phyloP scores from a whole-genome alignment of 106 monocot genomes.

The Apostasia shenzhenica region DNA sequence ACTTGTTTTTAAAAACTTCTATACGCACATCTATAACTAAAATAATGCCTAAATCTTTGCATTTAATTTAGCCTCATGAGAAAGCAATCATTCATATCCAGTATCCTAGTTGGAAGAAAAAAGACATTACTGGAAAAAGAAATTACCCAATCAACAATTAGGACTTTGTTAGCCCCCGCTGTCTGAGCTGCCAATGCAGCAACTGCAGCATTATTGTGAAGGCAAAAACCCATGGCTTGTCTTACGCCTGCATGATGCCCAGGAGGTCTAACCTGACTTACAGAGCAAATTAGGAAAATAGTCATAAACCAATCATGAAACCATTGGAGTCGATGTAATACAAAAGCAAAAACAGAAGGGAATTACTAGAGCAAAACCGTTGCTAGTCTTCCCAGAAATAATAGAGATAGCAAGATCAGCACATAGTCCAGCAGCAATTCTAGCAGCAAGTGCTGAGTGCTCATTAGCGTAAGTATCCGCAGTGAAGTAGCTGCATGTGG shows the following conservation, averaged over 20 bases:
- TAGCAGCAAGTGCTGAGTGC: slow-evolving; percentile 88
- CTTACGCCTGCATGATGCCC: slow-evolving; percentile 95
- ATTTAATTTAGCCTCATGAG: too few relatives aligned
- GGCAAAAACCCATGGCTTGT: slow-evolving; percentile 98
- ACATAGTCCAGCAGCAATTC: slow-evolving; percentile 92
- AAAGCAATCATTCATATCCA: too few relatives aligned
- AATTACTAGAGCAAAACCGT: slow-evolving; percentile 94
- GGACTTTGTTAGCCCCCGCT: slow-evolving; percentile 88
- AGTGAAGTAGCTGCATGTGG: slow-evolving; percentile 83
- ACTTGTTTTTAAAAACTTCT: too few relatives aligned
- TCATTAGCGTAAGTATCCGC: slow-evolving; percentile 93
- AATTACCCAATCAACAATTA: slow-evolving; percentile 98
- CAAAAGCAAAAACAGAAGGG: not conserved
- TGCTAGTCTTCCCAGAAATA: slow-evolving; percentile 49
- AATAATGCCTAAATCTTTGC: too few relatives aligned
- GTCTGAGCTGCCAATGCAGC: slow-evolving; percentile 84
- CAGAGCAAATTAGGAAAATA: not conserved
- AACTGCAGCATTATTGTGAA: slow-evolving; percentile 96
- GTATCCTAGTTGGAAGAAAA: too few relatives aligned
- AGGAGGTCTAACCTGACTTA: slow-evolving; percentile 95
- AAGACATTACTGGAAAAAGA: not conserved
- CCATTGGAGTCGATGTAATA: not conserved
- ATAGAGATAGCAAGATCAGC: slow-evolving; percentile 86
- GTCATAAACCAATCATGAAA: slow-evolving; percentile 6
- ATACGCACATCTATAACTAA: too few relatives aligned